Evolutionary conservation across 495 filamentous ascomycete genomes (phyloP).

Genomic region (Neurospora intermedia): DNA sequence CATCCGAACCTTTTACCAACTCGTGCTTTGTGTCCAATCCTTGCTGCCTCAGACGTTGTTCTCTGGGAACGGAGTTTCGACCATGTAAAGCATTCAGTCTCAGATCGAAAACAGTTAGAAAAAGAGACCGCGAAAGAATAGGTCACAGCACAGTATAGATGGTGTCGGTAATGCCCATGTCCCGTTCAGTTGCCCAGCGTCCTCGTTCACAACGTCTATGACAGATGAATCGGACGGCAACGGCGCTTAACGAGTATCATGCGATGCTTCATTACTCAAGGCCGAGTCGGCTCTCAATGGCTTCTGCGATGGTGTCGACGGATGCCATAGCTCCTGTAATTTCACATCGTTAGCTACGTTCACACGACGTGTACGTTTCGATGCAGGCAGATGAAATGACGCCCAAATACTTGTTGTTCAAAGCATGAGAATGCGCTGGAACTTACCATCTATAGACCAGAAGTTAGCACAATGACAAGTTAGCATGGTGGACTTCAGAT

Average conservation of each 20-base stretch:
- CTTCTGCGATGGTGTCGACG: conserved; percentile 65
- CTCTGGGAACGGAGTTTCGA: too few species aligned
- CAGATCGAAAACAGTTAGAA: too few species aligned
- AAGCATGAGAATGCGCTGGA: not conserved
- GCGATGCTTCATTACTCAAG: conserved; percentile 7
- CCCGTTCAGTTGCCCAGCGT: too few species aligned
- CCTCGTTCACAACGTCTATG: too few species aligned
- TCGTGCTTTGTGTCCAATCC: not conserved
- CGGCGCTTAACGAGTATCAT: not conserved
- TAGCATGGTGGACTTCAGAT: not conserved
- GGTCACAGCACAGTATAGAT: too few species aligned
- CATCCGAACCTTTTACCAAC: too few species aligned
- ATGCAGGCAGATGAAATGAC: not conserved
- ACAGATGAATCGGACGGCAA: not conserved
- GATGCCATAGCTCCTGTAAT: conserved; percentile 64
- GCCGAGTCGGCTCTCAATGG: conserved; percentile 41
- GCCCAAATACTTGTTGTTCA: not conserved
- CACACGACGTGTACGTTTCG: not conserved
- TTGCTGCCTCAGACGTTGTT: too few species aligned
- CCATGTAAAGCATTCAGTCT: too few species aligned
- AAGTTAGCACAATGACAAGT: conserved; percentile 1
- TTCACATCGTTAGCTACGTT: not conserved
- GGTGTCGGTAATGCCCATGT: too few species aligned
- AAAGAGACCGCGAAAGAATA: too few species aligned
- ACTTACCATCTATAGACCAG: not conserved